A percentile compares a stretch with the other conserved stretches of the same genome.
phyloP scores from a whole-genome alignment of 441 rosid species.

The Biscutella laevigata region DNA sequence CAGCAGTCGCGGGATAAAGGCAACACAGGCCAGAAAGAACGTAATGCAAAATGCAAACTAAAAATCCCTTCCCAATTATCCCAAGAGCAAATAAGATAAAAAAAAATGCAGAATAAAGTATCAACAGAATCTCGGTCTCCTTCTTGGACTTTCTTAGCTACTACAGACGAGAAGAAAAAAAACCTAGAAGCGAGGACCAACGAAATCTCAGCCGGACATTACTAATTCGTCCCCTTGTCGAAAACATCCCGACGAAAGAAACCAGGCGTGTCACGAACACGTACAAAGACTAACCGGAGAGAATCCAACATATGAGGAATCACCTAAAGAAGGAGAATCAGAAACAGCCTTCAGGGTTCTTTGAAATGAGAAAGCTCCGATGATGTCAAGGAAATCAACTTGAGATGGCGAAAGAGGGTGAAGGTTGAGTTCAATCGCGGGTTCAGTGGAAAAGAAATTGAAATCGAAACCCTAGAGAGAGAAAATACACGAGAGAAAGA shows the following conservation, averaged over 20 bases:
- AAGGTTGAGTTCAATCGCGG: constrained; percentile 18
- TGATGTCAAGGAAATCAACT: constrained; percentile 9
- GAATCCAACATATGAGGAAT: constrained; percentile 8
- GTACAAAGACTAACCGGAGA: constrained; percentile 18
- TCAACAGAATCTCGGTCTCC: background rate
- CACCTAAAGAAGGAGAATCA: background rate
- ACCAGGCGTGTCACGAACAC: constrained; percentile 1
- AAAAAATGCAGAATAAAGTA: background rate
- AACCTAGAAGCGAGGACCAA: constrained; percentile 24
- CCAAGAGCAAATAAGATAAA: background rate
- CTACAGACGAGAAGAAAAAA: background rate
- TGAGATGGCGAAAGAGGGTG: constrained; percentile 2
- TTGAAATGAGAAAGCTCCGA: constrained; percentile 1
- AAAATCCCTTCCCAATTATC: background rate
- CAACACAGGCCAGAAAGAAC: constrained; percentile 1
- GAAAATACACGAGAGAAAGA: background rate
- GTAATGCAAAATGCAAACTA: constrained; percentile 9
- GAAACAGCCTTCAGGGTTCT: background rate
- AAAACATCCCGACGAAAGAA: background rate
- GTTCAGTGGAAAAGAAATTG: constrained; percentile 12
- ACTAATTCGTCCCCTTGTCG: constrained; percentile 6
- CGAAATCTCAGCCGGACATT: constrained; percentile 17
- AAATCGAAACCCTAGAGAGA: constrained; percentile 31
- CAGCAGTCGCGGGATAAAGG: constrained; percentile 1
- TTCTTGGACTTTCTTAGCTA: background rate